These are phyloP conservation scores for Cucurbita moschata DNA, from an alignment of 306 rosid genomes.

Conservation along the genomic window DNA sequence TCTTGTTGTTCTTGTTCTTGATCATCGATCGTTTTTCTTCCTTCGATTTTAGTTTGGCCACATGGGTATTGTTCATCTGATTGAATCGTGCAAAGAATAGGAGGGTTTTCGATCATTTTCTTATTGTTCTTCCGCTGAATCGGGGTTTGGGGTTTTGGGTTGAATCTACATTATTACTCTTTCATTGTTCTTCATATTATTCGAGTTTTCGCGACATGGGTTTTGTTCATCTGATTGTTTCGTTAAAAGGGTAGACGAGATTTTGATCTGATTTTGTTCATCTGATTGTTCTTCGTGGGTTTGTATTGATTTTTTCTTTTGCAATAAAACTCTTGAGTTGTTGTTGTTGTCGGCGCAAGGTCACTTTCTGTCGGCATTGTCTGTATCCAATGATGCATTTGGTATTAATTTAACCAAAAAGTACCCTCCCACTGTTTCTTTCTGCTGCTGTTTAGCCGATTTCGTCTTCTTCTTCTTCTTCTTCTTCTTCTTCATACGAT, in stretches of 20 bases:
- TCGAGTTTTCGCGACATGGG: neutral
- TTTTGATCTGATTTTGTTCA: neutral
- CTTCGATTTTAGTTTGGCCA: neutral
- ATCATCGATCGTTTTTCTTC: neutral
- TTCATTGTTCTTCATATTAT: neutral
- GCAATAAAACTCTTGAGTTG: constrained; percentile 20
- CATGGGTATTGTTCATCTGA: neutral
- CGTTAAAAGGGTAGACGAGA: neutral
- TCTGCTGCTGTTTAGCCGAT: constrained; percentile 14
- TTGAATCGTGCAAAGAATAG: neutral
- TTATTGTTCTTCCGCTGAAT: neutral
- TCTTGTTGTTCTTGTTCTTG: neutral
- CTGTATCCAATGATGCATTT: constrained; percentile 40
- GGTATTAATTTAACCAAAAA: constrained; percentile 25
- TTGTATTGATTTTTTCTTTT: neutral
- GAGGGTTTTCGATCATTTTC: neutral
- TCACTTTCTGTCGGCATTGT: constrained; percentile 87
- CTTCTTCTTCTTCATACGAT: neutral
- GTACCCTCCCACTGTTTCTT: constrained; percentile 28
- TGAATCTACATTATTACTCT: constrained; percentile 15
- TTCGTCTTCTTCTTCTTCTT: constrained; percentile 3
- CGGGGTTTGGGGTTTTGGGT: constrained; percentile 13
- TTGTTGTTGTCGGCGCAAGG: constrained; percentile 66
- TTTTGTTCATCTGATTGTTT: neutral
- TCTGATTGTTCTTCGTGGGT: neutral